Evolutionary conservation across 2,329 filamentous ascomycete species (phyloP), one percentile per base, ranked within the genome.

Genomic region (Chaetomiaceae sp.): DNA sequence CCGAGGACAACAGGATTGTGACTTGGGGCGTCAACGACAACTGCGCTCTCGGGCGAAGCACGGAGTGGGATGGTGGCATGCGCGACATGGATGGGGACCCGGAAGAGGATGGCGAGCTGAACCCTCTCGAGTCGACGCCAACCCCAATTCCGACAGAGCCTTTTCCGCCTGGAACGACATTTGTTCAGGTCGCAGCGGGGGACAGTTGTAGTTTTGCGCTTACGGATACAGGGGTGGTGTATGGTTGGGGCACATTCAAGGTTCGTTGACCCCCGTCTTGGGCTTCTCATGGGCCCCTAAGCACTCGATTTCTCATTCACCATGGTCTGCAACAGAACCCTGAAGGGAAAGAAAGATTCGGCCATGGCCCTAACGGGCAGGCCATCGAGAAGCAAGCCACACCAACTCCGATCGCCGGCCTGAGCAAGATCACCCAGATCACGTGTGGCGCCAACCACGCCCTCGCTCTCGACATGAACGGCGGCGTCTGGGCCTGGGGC

Each of bases 11-110:
- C 73, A 84, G 83, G 70, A 86, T 95, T 59, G 71, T 89, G 48
- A 90, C 87, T 23, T 95, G 89, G 89, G 89, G 89, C 48, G 88
- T 93, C 60, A 93, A 93, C 65, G 89, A 95, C 63, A 83, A 90
- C 63, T 86, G 86, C 56, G 87, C 89, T 8, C 77, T 95, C 33
- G 89, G 89, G 37, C 78, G 89, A 63, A 79, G 87, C 63, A 91
- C 86, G 3, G 68, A 71, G 2, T 81, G 79, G 72, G 76, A 80
- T 2, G 81, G 81, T 42, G 80, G 80, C 13, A 65, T 75, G 44
- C 70, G 76, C 42, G 77, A 82, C 48, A 74, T 75, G 12, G 79
- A 77, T 45, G 72, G 71, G n/a, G n/a, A n/a, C n/a, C n/a, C n/a
- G 40, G 39, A 44, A 9, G 43, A n/a, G n/a, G n/a, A n/a, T n/a